phyloP scores from a whole-genome alignment of 768 basidiomycete species.

The Leccinum longicurvipes region DNA sequence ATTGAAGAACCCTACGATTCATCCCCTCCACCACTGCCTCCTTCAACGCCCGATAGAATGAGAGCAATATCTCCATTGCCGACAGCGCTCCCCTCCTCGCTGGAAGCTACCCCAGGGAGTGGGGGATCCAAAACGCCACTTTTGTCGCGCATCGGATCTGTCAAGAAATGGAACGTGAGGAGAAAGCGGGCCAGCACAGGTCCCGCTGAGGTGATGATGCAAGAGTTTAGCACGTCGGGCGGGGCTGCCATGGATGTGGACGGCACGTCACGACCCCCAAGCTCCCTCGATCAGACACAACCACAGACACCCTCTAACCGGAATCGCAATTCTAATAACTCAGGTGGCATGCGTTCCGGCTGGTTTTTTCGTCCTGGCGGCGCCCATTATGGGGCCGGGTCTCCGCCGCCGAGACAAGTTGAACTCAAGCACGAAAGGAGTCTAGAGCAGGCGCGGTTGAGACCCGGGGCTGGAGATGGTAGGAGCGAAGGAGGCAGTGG shows the following conservation, averaged over 20 bases:
- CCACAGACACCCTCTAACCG: slow-evolving; percentile 19
- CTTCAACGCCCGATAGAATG: slow-evolving; percentile 31
- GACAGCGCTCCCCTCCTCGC: slow-evolving; percentile 4
- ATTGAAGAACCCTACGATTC: slow-evolving; percentile 30
- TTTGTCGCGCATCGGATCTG: slow-evolving; percentile 54
- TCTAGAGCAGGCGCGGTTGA: slow-evolving; percentile 23
- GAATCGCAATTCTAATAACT: slow-evolving; percentile 14
- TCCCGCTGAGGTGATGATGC: slow-evolving; percentile 34
- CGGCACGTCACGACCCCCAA: slow-evolving; percentile 28
- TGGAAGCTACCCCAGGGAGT: slow-evolving; percentile 30
- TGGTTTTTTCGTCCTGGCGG: slow-evolving; percentile 56
- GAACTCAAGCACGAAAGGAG: slow-evolving; percentile 33
- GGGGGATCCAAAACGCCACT: slow-evolving; percentile 39
- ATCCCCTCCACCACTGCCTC: slow-evolving; percentile 28
- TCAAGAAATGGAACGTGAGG: slow-evolving; percentile 51
- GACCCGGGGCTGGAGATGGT: slow-evolving; percentile 9
- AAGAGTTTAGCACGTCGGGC: slow-evolving; percentile 16
- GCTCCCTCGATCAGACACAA: slow-evolving; percentile 19
- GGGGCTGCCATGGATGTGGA: slow-evolving; percentile 17
- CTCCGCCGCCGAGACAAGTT: slow-evolving; percentile 37
- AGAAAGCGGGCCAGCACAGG: slow-evolving; percentile 45
- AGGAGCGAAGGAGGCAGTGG: not conserved
- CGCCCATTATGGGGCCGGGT: slow-evolving; percentile 42
- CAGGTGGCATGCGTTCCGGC: slow-evolving; percentile 16
- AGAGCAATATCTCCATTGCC: slow-evolving; percentile 20